Base-by-base conservation (phyloP, 2,329 filamentous ascomycete genomes). In the Xenosphaeropsis pyriputrescens region DNA sequence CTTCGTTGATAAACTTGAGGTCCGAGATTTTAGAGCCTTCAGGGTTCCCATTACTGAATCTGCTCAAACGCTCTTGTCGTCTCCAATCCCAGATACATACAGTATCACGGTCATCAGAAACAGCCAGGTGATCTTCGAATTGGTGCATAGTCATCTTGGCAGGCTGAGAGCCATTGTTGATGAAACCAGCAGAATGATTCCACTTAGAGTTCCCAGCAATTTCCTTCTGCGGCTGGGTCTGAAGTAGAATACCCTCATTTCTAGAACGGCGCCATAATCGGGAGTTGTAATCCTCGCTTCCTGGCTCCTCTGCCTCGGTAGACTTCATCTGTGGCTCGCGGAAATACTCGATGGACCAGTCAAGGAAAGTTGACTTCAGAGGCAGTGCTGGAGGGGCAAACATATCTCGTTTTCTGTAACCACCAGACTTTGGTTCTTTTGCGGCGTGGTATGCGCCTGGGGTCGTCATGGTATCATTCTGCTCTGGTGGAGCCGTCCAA, bases 271-370 rank as follows among this genome's bases (percentile, higher is more conserved):
- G 72, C 91, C 91, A 98, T 2, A 98, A 65, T 13, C 91, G 77
- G 54, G 91, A 81, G 50, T 98, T 98, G 60, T 96, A 98, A 57
- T 96, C 88, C 13, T 84, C 84, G 52, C 86, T 95, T 26, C 91
- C 91, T 12, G 91, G 91, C 54, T 98, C 91, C 50, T 98, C 91
- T 17, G 88, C 84, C 56, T 98, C 91, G 41, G 83, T 88, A 3
- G 85, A 80, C 54, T 91, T 93, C 91, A 98, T 96, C 59, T 98
- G 91, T 22, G 91, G 91, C 57, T 96, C 88, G 19, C 88, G 84
- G 68, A 96, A 98, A 57, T 98, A 96, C 57, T 89, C 89, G 33
- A 91, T 86, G 4, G 88, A 94, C 88, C 89, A 98, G 45, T 94
- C 85, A 44, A 94, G 68, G 57, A 96, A 93, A 7, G 71, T 78